Evolutionary conservation across 257 asterid genomes (phyloP).

Genomic region (Rauvolfia tetraphylla): DNA sequence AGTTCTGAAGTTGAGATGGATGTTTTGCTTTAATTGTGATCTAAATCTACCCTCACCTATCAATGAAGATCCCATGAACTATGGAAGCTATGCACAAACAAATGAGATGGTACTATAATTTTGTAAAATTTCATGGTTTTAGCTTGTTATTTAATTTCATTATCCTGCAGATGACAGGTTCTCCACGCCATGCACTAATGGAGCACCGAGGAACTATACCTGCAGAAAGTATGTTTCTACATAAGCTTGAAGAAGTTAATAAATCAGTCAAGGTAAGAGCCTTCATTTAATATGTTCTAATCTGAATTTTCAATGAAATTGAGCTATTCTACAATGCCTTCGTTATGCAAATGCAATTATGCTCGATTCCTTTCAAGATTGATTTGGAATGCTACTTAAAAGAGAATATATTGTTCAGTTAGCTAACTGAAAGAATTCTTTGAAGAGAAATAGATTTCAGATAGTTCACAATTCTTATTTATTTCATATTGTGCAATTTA

Average conservation of each 20-base stretch:
- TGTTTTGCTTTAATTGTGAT: background rate
- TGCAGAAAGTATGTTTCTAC: constrained; percentile 42
- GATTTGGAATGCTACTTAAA: background rate
- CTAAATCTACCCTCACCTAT: background rate
- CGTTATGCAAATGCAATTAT: background rate
- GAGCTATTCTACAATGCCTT: background rate
- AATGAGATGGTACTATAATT: background rate
- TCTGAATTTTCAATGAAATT: background rate
- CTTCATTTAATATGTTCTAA: background rate
- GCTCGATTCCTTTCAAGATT: background rate
- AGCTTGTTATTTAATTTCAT: background rate
- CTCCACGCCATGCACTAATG: constrained; percentile 33
- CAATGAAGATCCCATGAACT: background rate
- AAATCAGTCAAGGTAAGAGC: constrained; percentile 57
- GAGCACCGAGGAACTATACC: constrained; percentile 44
- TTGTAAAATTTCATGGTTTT: background rate
- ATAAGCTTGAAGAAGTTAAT: constrained; percentile 66
- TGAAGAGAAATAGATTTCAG: too few species aligned
- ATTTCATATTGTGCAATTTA: background rate
- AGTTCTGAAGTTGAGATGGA: background rate
- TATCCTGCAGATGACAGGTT: constrained; percentile 40
- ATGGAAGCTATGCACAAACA: background rate
- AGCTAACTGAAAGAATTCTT: too few species aligned
- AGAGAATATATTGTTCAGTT: too few species aligned
- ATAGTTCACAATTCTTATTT: too few species aligned